A percentile compares a stretch with the other conserved stretches of the same genome.
Conservation (phyloP, 179 eudicot species). For the Silene coronaria region DNA sequence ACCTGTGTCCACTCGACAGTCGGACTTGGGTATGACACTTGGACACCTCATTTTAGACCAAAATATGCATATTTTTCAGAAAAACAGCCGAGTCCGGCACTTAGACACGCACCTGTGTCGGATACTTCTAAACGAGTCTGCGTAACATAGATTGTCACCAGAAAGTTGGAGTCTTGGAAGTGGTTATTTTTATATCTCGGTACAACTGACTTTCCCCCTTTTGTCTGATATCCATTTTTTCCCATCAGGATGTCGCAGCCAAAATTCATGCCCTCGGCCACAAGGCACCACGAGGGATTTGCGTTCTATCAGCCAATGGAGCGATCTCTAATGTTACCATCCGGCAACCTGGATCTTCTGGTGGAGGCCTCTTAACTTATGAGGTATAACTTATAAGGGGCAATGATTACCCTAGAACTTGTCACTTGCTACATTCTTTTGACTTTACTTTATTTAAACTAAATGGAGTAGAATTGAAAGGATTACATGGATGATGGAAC, state of each 20-base stretch:
- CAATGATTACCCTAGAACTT: not conserved
- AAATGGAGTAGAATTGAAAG: not conserved
- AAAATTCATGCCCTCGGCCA: constrained; percentile 58
- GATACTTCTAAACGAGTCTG: too few species aligned
- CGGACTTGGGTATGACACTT: too few species aligned
- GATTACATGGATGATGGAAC: not conserved
- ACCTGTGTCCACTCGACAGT: too few species aligned
- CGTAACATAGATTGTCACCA: constrained; percentile 14
- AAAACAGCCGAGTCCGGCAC: too few species aligned
- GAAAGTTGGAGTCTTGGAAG: constrained; percentile 13
- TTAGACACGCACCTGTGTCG: too few species aligned
- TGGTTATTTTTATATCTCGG: constrained; percentile 11
- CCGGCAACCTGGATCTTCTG: constrained; percentile 72
- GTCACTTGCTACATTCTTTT: not conserved
- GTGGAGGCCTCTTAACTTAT: constrained; percentile 61
- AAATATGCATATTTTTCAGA: too few species aligned
- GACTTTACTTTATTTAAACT: not conserved
- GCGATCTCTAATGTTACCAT: constrained; percentile 65
- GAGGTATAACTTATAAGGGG: constrained; percentile 37
- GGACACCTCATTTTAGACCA: too few species aligned
- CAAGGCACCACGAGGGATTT: constrained; percentile 60
- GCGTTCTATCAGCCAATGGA: constrained; percentile 89
- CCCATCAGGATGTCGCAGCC: constrained; percentile 66
- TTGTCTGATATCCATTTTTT: not conserved
- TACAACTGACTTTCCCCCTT: constrained; percentile 16